These are phyloP conservation scores for Nannochloropsis oceanica DNA, from an alignment of 108 stramenopile genomes.

Conservation along the genomic window DNA sequence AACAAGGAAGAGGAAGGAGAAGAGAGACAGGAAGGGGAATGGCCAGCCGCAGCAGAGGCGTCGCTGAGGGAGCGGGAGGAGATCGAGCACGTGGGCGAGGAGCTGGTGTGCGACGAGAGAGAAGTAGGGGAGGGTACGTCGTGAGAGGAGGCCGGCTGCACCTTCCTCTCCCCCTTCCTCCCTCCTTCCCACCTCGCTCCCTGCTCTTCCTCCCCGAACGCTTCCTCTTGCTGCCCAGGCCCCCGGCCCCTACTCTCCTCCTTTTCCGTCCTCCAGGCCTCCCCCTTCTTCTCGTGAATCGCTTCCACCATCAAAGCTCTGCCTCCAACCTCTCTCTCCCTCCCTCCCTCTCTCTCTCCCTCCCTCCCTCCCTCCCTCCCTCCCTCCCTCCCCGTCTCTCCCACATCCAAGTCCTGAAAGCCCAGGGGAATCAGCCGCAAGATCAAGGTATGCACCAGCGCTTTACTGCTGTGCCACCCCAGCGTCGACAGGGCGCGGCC, in stretches of 20 bases:
- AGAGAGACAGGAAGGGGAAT: neutral
- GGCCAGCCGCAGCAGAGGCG: neutral
- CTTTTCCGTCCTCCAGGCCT: neutral
- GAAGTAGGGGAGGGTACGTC: neutral
- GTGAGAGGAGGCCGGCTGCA: neutral
- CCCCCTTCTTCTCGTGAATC: neutral
- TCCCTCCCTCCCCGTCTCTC: neutral
- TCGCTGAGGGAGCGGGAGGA: neutral
- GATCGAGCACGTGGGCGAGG: neutral
- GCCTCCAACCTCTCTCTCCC: neutral
- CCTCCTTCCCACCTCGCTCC: neutral
- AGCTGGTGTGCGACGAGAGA: neutral
- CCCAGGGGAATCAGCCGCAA: neutral
- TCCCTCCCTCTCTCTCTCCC: neutral
- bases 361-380: neutral
- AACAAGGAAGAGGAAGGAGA: neutral
- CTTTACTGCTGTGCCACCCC: neutral
- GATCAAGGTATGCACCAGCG: neutral
- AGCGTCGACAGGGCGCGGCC: neutral
- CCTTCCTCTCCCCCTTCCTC: neutral
- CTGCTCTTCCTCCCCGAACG: neutral
- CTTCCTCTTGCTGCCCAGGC: neutral
- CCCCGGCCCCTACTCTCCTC: neutral
- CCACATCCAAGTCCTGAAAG: neutral
- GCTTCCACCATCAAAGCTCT: neutral